Base-by-base conservation (phyloP, 2,329 filamentous ascomycete species). In the Passalora sequoiae region DNA sequence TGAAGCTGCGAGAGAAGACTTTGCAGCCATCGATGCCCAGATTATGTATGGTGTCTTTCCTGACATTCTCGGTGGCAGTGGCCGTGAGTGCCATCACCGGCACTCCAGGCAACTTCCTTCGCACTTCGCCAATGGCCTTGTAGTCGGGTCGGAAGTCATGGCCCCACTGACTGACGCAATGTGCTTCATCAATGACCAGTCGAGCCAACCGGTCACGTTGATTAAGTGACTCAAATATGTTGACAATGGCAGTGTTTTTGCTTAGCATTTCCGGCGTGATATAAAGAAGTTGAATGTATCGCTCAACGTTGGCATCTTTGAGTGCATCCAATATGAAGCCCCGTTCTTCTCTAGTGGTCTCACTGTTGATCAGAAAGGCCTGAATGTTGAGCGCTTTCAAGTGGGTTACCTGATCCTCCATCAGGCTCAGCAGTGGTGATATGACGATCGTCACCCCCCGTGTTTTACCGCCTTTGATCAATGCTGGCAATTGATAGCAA, bases 131-230 rank as follows among this genome's bases (percentile, higher is more conserved):
- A 3, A 98, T 72, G 21, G 78, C 77, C 65, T 95, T 95, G 70
- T 98, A 98, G 62, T 97, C 91, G 1, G 89, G 91, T 33, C 94
- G 81, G 62, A 98, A 98, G 64, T 98, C 92, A 57, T 98, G 92
- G 1, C 92, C 92, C 92, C 92, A 98, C 71, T 98, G 89, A 65
- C 92, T 97, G 19, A 98, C 91, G 65, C 92, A 98, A 64, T 98
- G 92, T n/a, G 92, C 92, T 68, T 98, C 94, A 56, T 98, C 92
- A 50, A 98, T 94, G 40, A 98, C 92, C 37, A 98, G 80, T 19
- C 92, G 81, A 12, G 94, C 91, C 40, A 98, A 78, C 56, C 83
- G 86, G 3, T 75, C 71, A 38, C 80, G 80, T 10, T 67, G 66
- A 63, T 95, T 77, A n/a, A 98, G 72, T 2, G 71, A 72, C 39